Conservation (phyloP, 1,284 basidiomycete genomes). For the Moniliophthora roreri region DNA sequence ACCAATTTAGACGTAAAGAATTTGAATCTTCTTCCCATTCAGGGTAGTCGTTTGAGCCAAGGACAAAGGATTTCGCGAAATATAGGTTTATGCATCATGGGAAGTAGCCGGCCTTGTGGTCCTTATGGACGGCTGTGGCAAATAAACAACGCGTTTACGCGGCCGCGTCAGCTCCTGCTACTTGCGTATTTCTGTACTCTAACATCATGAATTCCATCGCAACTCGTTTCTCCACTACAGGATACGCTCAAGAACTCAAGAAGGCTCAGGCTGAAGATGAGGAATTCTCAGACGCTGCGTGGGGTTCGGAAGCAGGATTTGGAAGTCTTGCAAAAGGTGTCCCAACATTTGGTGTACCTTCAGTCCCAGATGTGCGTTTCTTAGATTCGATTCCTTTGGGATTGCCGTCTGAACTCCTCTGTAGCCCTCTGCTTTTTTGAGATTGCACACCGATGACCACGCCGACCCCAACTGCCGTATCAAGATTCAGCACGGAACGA, state of each 20-base stretch:
- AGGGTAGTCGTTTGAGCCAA: no score
- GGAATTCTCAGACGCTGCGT: constrained; percentile 62
- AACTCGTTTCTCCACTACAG: constrained; percentile 61
- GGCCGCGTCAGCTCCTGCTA: constrained; percentile 53
- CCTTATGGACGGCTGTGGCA: not conserved
- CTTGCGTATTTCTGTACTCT: constrained; percentile 17
- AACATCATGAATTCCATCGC: constrained; percentile 77
- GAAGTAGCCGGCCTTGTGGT: constrained; percentile 23
- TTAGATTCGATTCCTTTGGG: not conserved
- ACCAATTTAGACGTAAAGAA: no score
- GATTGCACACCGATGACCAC: constrained; percentile 90
- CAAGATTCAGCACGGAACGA: constrained; percentile 99
- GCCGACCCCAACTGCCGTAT: constrained; percentile 93
- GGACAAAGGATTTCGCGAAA: no score
- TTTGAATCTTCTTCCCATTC: no score
- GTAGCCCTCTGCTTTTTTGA: constrained; percentile 88
- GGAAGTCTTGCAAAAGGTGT: constrained; percentile 70
- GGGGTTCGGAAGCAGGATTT: constrained; percentile 82
- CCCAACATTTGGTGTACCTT: constrained; percentile 69
- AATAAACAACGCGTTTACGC: constrained; percentile 27
- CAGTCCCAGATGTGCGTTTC: constrained; percentile 69
- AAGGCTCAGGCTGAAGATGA: constrained; percentile 62
- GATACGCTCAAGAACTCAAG: constrained; percentile 47
- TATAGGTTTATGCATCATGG: no score
- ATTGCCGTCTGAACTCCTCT: constrained; percentile 10